These are phyloP conservation scores for Gamarada debralockiae DNA, from an alignment of 495 filamentous ascomycete species.

Conservation along the genomic window DNA sequence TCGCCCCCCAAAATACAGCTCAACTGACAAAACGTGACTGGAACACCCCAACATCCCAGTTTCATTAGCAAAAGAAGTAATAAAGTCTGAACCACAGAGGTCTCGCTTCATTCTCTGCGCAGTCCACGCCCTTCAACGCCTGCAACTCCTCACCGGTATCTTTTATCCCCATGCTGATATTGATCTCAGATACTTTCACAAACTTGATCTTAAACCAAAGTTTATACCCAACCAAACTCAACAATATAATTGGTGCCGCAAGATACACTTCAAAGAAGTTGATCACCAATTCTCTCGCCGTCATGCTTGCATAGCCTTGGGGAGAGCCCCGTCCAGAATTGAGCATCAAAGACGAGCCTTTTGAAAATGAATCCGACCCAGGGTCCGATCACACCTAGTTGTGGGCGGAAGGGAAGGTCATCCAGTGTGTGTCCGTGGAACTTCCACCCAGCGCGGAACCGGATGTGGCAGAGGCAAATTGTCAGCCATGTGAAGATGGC, in stretches of 20 bases:
- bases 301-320: neutral
- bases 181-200: too few species aligned
- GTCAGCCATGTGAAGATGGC: slow-evolving; percentile 54
- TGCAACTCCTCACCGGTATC: too few species aligned
- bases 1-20: too few species aligned
- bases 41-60: too few species aligned
- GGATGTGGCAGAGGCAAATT: slow-evolving; percentile 52
- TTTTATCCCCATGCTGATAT: too few species aligned
- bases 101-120: too few species aligned
- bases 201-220: too few species aligned
- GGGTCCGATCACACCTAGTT: slow-evolving; percentile 63
- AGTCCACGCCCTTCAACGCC: too few species aligned
- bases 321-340: neutral
- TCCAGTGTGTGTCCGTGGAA: slow-evolving; percentile 58
- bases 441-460: slow-evolving; percentile 62
- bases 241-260: slow-evolving; percentile 71
- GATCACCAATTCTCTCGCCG: slow-evolving; percentile 45
- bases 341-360: slow-evolving; percentile 58
- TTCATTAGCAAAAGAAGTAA: too few species aligned
- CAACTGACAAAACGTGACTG: too few species aligned
- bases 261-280: slow-evolving; percentile 77
- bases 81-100: too few species aligned
- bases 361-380: slow-evolving; percentile 60
- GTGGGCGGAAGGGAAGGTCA: slow-evolving; percentile 67
- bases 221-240: slow-evolving; percentile 75